These are phyloP conservation scores for Chrysanthemum lavandulifolium DNA, from an alignment of 129 eudicot species.

Conservation along the genomic window DNA sequence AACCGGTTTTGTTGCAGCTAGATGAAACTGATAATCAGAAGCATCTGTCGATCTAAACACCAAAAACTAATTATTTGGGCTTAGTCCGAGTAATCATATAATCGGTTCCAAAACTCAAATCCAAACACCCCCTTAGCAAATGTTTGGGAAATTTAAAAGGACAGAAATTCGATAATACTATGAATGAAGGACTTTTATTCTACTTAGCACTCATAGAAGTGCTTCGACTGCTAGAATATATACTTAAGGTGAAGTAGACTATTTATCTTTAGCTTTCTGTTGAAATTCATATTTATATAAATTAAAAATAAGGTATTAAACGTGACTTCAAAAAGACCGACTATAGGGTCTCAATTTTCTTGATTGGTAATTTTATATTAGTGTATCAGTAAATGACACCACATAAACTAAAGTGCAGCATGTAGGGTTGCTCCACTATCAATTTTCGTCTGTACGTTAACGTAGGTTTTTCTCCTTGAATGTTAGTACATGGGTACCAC, in stretches of 20 bases:
- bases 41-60: too few species aligned
- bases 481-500: slow-evolving; percentile 8
- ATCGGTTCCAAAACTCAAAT: background rate
- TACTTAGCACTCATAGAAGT: too few species aligned
- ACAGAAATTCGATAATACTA: too few species aligned
- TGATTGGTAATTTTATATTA: slow-evolving; percentile 19
- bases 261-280: too few species aligned
- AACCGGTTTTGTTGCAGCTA: too few species aligned
- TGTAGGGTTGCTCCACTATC: slow-evolving; percentile 29
- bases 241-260: background rate
- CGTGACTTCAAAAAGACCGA: slow-evolving; percentile 3
- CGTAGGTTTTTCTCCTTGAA: background rate
- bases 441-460: slow-evolving; percentile 32
- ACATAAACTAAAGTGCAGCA: slow-evolving; percentile 29
- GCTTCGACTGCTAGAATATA: background rate
- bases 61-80: too few species aligned
- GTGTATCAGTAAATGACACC: slow-evolving; percentile 29
- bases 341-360: slow-evolving; percentile 7
- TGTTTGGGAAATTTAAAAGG: too few species aligned
- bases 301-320: background rate
- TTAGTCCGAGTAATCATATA: background rate
- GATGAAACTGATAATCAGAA: too few species aligned
- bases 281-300: background rate
- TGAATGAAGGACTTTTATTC: background rate
- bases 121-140: background rate